These are phyloP conservation scores for Skeletonema tropicum DNA, from an alignment of 108 stramenopile genomes.

Conservation along the genomic window DNA sequence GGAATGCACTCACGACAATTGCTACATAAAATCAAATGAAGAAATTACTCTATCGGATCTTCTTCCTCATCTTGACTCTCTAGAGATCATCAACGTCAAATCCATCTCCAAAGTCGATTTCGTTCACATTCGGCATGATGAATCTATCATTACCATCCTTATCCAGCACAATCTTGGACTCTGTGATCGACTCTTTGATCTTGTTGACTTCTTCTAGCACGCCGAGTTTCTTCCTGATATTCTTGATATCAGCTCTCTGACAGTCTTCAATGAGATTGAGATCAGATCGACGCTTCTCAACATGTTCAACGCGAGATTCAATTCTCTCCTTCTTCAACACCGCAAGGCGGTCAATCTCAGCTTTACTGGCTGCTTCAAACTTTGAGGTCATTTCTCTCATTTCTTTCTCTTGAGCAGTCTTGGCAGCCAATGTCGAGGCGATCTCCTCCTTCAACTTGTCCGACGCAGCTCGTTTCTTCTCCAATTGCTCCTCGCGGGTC, in stretches of 20 bases:
- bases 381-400: conserved; percentile 28
- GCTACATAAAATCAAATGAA: neutral
- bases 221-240: conserved; percentile 14
- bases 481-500: conserved; percentile 2
- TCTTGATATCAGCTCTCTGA: conserved; percentile 19
- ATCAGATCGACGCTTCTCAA: conserved; percentile 41
- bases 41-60: too few species aligned
- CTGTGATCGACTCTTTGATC: conserved; percentile 21
- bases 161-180: conserved; percentile 20
- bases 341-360: conserved; percentile 33
- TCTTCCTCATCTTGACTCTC: neutral
- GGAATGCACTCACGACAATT: neutral
- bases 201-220: conserved; percentile 22
- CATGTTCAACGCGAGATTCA: conserved; percentile 23
- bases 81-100: neutral
- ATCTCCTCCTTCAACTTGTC: conserved; percentile 21
- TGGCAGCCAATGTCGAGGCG: conserved; percentile 11
- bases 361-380: conserved; percentile 40
- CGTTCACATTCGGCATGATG: neutral
- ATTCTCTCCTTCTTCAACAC: conserved; percentile 35
- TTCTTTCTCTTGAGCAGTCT: conserved; percentile 21
- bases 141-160: neutral
- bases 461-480: conserved; percentile 4
- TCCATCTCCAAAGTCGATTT: neutral
- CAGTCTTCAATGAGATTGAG: conserved; percentile 32